Base-by-base conservation (phyloP, 2,329 filamentous ascomycete species). In the Pseudonectria foliicola region DNA sequence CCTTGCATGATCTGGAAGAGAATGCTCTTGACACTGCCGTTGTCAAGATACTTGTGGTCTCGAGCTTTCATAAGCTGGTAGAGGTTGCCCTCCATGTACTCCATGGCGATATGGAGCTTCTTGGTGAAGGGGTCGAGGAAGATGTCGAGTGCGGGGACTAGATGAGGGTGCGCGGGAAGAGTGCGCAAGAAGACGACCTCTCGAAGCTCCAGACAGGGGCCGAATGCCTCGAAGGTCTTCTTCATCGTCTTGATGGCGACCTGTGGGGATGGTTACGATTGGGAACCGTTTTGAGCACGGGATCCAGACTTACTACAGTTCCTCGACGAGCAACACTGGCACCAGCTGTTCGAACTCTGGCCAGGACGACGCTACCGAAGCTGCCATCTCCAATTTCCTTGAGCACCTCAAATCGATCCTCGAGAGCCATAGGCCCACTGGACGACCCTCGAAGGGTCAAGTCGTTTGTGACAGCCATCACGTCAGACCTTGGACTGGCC, bases 241-340 rank as follows among this genome's bases (percentile, higher is more conserved):
- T 98, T 98, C 92, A 98, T 98, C 6, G 92, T 96, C 67, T 98
- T 98, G 67, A 98, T 95, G 28, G 92, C 92, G 53, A 98, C 85
- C 92, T 96, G 36, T 27, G 38, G 35, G 37, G 37, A 27, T 30
- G 36, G 43, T 52, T 43, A 49, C 34, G 29, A 29, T 23, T 26
- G 25, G n/a, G 21, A 34, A 24, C 15, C 31, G 30, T 33, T 37
- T 35, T 46, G 37, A 37, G 34, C 37, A 33, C 34, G 27, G 38
- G 35, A 38, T 31, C 15, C 24, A 27, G 45, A 70, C 81, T 72
- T 80, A 96, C 90, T 71, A 96, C 77, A 38, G 89, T 95, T 50
- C 90, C 90, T 60, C 89, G 77, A 49, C 88, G 83, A 53, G 90
- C 90, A 46, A 95, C 77, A 59, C 80, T 85, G 51, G 89, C 82